Conservation (phyloP, 352 stramenopile species). For the Phytopythium helicoides region DNA sequence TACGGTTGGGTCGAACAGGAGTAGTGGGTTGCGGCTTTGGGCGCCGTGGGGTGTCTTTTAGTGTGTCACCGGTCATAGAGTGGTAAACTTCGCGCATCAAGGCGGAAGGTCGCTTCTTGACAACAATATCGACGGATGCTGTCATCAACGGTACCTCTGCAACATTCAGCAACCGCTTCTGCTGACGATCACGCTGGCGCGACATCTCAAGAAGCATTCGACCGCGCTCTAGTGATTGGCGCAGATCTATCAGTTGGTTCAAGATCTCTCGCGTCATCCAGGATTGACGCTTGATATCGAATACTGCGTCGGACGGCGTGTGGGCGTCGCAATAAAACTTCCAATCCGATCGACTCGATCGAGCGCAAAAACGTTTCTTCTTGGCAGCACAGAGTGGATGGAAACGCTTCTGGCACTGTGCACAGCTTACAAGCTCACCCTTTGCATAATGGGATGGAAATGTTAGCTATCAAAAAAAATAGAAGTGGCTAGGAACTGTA, state of each 20-base stretch:
- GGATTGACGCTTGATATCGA: constrained; percentile 62
- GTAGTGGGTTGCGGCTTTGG: constrained; percentile 14
- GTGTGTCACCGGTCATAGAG: constrained; percentile 47
- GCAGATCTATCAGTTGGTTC: constrained; percentile 68
- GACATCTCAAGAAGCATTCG: constrained; percentile 86
- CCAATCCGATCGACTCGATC: constrained; percentile 61
- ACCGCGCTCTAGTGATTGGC: constrained; percentile 73
- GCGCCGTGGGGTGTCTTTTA: constrained; percentile 50
- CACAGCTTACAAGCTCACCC: constrained; percentile 51
- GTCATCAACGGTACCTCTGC: constrained; percentile 65
- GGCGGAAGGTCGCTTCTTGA: constrained; percentile 70
- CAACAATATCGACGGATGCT: constrained; percentile 60
- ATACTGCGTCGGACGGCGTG: constrained; percentile 59
- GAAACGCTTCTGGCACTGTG: constrained; percentile 60
- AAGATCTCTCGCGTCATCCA: constrained; percentile 82
- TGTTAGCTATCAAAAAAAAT: not conserved
- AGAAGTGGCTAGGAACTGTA: not conserved
- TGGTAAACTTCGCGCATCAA: constrained; percentile 74
- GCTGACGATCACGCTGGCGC: constrained; percentile 80
- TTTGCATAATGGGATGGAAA: constrained; percentile 15
- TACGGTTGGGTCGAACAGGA: constrained; percentile 3
- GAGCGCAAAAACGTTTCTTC: constrained; percentile 59
- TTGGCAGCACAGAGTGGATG: constrained; percentile 72
- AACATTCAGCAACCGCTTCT: constrained; percentile 70
- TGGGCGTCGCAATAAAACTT: constrained; percentile 79